Evolutionary conservation across 2,329 filamentous ascomycete genomes (phyloP).

Genomic region (Pezicula carpinea): DNA sequence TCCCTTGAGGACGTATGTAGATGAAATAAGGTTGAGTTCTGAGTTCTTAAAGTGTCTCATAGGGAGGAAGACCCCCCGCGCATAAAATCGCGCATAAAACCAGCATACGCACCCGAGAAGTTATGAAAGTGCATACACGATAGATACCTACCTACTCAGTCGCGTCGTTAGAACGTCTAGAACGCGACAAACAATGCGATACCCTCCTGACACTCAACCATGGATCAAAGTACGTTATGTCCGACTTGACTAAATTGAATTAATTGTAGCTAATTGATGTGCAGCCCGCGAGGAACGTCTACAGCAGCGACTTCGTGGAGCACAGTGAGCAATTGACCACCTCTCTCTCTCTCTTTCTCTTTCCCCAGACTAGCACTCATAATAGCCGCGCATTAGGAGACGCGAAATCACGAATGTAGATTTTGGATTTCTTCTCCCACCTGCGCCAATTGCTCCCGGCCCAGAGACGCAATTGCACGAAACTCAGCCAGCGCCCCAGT

Average conservation of each 20-base stretch:
- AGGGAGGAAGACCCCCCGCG: too few species aligned
- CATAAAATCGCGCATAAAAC: too few species aligned
- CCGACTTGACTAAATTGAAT: background rate
- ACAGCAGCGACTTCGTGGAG: slow-evolving; percentile 60
- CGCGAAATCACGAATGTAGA: slow-evolving; percentile 56
- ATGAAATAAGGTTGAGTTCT: too few species aligned
- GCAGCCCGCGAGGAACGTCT: slow-evolving; percentile 56
- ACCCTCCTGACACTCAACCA: background rate
- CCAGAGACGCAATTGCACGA: background rate
- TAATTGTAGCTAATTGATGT: slow-evolving; percentile 7
- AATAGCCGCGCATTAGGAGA: slow-evolving; percentile 34
- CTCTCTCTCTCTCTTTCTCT: slow-evolving; percentile 1
- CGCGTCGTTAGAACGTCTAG: slow-evolving; percentile 1
- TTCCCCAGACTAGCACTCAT: slow-evolving; percentile 4
- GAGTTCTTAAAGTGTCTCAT: too few species aligned
- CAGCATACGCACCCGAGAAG: too few species aligned
- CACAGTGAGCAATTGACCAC: slow-evolving; percentile 43
- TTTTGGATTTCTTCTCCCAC: slow-evolving; percentile 40
- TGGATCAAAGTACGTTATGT: slow-evolving; percentile 1
- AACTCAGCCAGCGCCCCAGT: slow-evolving; percentile 9
- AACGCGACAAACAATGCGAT: background rate
- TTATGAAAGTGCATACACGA: too few species aligned
- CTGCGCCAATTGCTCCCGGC: background rate
- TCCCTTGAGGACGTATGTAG: too few species aligned
- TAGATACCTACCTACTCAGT: background rate